phyloP scores from a whole-genome alignment of 2,329 filamentous ascomycete genomes.

The Ustulina deusta region DNA sequence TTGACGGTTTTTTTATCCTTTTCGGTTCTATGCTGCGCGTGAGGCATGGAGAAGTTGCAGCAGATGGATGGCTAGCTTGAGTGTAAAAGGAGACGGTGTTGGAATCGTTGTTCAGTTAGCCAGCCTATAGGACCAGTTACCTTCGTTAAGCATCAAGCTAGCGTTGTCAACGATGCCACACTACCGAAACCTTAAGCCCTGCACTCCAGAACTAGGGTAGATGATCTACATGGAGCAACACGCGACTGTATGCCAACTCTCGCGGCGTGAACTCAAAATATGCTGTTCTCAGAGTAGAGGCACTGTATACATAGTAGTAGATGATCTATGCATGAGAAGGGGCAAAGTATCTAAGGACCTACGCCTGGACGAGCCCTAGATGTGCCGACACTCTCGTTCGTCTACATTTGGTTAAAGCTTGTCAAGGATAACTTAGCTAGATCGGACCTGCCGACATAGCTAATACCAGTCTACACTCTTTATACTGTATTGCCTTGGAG shows the following conservation, averaged over 20 bases:
- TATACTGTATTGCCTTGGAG: not conserved
- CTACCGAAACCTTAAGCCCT: not conserved
- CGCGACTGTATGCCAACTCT: not conserved
- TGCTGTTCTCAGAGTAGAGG: too few relatives aligned
- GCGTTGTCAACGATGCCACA: conserved; percentile 13
- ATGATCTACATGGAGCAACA: not conserved
- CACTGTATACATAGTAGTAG: not conserved
- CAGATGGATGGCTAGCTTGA: not conserved
- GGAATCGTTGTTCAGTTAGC: conserved; percentile 6
- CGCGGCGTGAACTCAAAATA: not conserved
- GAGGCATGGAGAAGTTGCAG: not conserved
- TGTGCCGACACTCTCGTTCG: not conserved
- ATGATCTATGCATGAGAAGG: not conserved
- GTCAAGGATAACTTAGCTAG: not conserved
- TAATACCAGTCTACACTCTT: not conserved
- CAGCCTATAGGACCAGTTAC: not conserved
- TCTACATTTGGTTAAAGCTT: not conserved
- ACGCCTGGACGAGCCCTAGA: not conserved
- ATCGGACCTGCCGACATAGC: not conserved
- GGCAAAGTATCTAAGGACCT: not conserved
- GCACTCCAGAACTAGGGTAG: not conserved
- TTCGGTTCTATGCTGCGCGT: not conserved
- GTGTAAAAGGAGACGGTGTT: not conserved
- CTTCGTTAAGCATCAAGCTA: conserved; percentile 13
- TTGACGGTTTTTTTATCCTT: not conserved